Base-by-base conservation (phyloP, 495 filamentous ascomycete genomes). In the Penicillium longicatenatum region DNA sequence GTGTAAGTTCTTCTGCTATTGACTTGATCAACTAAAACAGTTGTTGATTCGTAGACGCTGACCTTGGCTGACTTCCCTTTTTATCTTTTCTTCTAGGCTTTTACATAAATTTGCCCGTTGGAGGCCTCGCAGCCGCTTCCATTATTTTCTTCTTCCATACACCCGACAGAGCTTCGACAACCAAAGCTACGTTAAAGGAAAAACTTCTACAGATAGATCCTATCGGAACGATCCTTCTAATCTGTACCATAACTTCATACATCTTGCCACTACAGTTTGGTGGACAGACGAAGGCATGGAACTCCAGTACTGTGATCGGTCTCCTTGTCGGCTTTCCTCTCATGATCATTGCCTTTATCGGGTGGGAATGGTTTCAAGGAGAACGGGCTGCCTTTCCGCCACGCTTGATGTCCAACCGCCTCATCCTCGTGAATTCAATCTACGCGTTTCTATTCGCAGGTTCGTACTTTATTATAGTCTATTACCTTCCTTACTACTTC, bases 401-500 rank as follows among this genome's bases (percentile, higher is more conserved):
- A 0, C 72, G 80, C 1, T 58, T 86, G n/a, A 31, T 63, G 33
- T 53, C 57, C 8, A 70, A 76, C 46, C 75, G 81, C 16, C 63
- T 56, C 31, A 70, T 85, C 41, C 71, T 69, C 50, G 70, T 72
- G 17, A 68, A 67, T 11, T 65, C 68, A 26, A 16, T 70, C 12
- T 62, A 26, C 52, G 46, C 79, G 61, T 63, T 80, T 59, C 71
- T 77, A 66, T 72, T 80, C 31, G 67, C 65, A 0, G 80, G 80
- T 12, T 57, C 63, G 1, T 79, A 77, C 58, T 78, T 79, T 57
- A 44, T 80, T 2, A 35, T 82, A 9, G 69, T 85, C 19, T 87
- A 84, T 66, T 87, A 83, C 56, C 69, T 88, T 4, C 84, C 85
- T 21, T 81, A 88, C 55, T 89, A 85, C 62, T 88, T 87, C 64